Percentiles rank a stretch among this genome's conserved stretches.
These are phyloP conservation scores for Alternaria triticimaculans DNA, from an alignment of 2,329 filamentous ascomycete species.

Conservation along the genomic window DNA sequence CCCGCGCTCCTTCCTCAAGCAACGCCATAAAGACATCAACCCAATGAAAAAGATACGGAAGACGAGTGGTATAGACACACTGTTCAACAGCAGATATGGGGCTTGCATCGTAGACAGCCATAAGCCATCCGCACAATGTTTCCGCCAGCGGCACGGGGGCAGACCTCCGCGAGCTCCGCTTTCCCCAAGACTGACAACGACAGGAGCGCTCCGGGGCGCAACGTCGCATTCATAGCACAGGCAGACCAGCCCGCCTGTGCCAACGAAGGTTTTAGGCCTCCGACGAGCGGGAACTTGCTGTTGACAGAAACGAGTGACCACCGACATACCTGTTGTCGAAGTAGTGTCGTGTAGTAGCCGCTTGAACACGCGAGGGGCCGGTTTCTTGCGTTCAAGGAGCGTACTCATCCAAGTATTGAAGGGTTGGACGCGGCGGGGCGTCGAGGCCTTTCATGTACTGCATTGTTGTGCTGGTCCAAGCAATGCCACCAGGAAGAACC, in stretches of 20 bases:
- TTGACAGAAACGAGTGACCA: neutral
- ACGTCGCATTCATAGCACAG: neutral
- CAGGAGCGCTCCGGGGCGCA: neutral
- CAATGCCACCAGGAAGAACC: neutral
- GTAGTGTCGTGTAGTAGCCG: neutral
- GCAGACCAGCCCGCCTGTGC: neutral
- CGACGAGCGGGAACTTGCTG: neutral
- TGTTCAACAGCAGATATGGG: neutral
- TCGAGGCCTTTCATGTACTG: neutral
- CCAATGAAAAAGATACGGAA: neutral
- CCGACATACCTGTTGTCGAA: neutral
- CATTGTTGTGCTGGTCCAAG: neutral
- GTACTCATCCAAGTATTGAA: neutral
- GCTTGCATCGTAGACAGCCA: neutral
- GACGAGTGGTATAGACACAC: neutral
- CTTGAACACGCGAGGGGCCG: neutral
- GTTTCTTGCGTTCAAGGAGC: neutral
- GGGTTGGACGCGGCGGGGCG: neutral
- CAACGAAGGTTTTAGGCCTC: neutral
- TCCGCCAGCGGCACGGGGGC: neutral
- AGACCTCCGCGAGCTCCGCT: neutral
- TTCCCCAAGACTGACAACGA: neutral
- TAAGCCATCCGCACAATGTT: neutral
- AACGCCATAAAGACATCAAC: neutral
- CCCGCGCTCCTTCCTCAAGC: neutral